Evolutionary conservation across 164 flowering plant species (phyloP), one percentile per base, ranked within the genome.

Genomic region (Cinnamomum micranthum): DNA sequence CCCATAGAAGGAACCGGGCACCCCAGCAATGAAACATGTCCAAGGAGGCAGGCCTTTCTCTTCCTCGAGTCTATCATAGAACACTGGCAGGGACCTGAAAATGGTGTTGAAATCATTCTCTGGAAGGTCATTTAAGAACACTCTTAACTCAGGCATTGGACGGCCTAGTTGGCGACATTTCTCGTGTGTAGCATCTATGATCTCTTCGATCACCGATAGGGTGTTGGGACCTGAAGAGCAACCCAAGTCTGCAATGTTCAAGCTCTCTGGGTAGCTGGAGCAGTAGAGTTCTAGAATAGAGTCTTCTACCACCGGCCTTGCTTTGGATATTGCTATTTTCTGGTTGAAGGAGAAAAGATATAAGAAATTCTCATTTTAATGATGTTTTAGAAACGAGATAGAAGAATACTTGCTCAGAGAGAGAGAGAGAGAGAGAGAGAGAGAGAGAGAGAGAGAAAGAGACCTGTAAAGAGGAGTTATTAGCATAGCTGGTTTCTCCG

Each of bases 171-270:
- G 69, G 19, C 19, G 47, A 33, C 86, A 35, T 1, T 47, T 23
- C n/a, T 50, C 41, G 20, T 76, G 74, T 14, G 84, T 77, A 0
- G 75, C 52, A 4, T 78, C 73, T 35, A 90, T 71, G 17, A 90
- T 24, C 50, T 84, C 78, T 2, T 83, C 78, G 1, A 82, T 72
- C 3, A 68, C 80, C 2, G 79, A 67, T 14, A 90, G 47, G 58
- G 97, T 78, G 84, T 92, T 92, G 52, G 90, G 90, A 62, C 94
- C 97, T 1, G 92, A 87, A 24, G 93, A 87, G 65, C 93, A 91
- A 0, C 96, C 94, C 78, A 91, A 55, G 73, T 90, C 96, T 15
- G 88, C 92, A 4, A 91, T 81, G 73, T 74, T 50, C n/a, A 87
- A 28, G 68, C 74, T 74, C 58, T 73, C 50, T 0, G 82, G 79